Percentiles rank a stretch among this genome's conserved stretches.
Conservation (phyloP, 1,284 basidiomycete genomes). For the Phlebopus sp. region DNA sequence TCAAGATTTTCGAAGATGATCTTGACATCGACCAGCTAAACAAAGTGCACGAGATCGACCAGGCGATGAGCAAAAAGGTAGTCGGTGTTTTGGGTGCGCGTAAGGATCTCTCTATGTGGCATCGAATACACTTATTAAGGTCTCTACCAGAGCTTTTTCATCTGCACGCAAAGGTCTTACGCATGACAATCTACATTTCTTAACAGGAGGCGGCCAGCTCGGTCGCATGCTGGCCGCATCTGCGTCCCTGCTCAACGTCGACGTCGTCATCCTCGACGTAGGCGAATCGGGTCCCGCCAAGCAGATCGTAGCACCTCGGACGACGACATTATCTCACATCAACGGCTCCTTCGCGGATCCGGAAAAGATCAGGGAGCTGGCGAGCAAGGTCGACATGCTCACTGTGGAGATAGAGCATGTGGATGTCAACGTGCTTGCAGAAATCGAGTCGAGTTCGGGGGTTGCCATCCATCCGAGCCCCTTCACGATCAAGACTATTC, state of each 20-base stretch:
- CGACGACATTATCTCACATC: conserved; percentile 60
- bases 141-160: conserved; percentile 12
- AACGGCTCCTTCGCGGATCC: conserved; percentile 90
- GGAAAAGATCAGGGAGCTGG: conserved; percentile 78
- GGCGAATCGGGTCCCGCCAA: conserved; percentile 86
- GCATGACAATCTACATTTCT: conserved; percentile 2
- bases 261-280: conserved; percentile 86
- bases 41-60: no score
- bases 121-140: conserved; percentile 5
- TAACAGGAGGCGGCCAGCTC: conserved; percentile 92
- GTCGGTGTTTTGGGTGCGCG: conserved; percentile 29
- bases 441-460: conserved; percentile 49
- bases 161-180: neutral
- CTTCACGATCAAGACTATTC: conserved; percentile 83
- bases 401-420: conserved; percentile 99
- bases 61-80: conserved; percentile 26
- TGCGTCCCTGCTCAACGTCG: conserved; percentile 85
- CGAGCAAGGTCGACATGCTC: conserved; percentile 80
- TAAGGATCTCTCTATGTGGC: conserved; percentile 10
- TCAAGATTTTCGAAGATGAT: no score
- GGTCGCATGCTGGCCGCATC: conserved; percentile 97
- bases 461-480: conserved; percentile 85
- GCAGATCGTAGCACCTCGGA: conserved; percentile 70
- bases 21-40: no score
- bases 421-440: conserved; percentile 74